These are phyloP conservation scores for Candida sojae DNA, from an alignment of 1,139 yeast species.

Conservation along the genomic window DNA sequence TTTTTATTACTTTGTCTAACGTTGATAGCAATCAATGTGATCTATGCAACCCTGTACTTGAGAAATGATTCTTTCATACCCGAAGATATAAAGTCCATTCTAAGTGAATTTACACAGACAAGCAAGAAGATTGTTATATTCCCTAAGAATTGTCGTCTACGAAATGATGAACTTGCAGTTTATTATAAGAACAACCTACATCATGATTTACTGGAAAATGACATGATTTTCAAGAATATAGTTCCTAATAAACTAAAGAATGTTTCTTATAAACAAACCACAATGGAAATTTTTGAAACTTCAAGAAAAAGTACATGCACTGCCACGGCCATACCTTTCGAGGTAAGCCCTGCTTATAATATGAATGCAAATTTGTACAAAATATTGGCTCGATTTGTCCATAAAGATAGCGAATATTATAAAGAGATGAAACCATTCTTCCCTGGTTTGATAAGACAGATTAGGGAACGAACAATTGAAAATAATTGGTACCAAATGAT, in stretches of 20 bases:
- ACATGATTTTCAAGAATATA: neutral
- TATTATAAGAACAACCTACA: neutral
- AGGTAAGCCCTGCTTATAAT: conserved; percentile 6
- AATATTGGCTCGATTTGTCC: conserved; percentile 14
- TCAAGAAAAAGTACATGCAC: neutral
- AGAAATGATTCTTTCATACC: neutral
- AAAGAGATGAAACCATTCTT: conserved; percentile 22
- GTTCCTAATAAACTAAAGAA: neutral
- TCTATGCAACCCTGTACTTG: neutral
- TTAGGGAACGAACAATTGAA: conserved; percentile 16
- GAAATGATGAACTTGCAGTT: neutral
- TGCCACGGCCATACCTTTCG: neutral
- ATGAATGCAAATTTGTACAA: conserved; percentile 14
- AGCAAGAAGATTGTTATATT: conserved; percentile 1
- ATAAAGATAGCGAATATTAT: conserved; percentile 13
- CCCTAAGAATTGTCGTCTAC: neutral
- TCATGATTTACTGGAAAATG: neutral
- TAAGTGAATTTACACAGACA: neutral
- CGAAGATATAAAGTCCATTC: neutral
- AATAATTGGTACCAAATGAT: conserved; percentile 31
- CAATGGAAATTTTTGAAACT: conserved; percentile 3
- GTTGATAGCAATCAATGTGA: neutral
- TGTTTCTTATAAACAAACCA: neutral
- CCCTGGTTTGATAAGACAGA: conserved; percentile 18
- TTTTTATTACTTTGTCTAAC: neutral